phyloP scores from a whole-genome alignment of 768 basidiomycete genomes.

The Amylocystis lapponica region DNA sequence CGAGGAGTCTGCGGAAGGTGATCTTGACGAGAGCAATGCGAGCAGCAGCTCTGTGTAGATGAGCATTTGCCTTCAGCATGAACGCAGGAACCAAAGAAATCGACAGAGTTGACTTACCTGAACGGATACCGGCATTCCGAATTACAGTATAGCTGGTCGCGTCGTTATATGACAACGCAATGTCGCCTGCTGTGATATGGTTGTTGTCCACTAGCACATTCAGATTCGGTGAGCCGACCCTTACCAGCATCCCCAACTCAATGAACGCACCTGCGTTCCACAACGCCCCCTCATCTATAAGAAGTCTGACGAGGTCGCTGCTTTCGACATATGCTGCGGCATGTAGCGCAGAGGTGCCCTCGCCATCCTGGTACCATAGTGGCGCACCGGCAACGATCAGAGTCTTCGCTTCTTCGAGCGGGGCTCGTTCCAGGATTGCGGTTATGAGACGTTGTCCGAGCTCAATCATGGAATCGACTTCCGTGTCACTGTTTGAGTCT shows the following conservation, averaged over 20 bases:
- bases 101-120: conserved; percentile 48
- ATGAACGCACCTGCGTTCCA: conserved; percentile 76
- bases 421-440: conserved; percentile 46
- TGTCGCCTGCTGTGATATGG: conserved; percentile 82
- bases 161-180: conserved; percentile 84
- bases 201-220: conserved; percentile 58
- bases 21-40: conserved; percentile 47
- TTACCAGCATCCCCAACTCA: no score
- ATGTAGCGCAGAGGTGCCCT: conserved; percentile 79
- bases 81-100: conserved; percentile 2
- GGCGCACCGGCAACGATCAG: conserved; percentile 67
- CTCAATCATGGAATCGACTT: conserved; percentile 18
- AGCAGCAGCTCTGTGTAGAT: conserved; percentile 60
- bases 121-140: conserved; percentile 88
- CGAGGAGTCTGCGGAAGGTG: conserved; percentile 15
- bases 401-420: conserved; percentile 38
- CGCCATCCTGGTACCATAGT: conserved; percentile 84
- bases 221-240: background rate
- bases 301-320: conserved; percentile 50
- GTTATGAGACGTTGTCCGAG: conserved; percentile 57
- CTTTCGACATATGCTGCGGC: conserved; percentile 78
- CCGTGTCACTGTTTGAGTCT: conserved; percentile 3
- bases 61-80: background rate
- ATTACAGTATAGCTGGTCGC: conserved; percentile 67
- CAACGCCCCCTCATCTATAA: conserved; percentile 78